Conservation (phyloP, 805 yeast genomes). For the Clavispora fructus region DNA sequence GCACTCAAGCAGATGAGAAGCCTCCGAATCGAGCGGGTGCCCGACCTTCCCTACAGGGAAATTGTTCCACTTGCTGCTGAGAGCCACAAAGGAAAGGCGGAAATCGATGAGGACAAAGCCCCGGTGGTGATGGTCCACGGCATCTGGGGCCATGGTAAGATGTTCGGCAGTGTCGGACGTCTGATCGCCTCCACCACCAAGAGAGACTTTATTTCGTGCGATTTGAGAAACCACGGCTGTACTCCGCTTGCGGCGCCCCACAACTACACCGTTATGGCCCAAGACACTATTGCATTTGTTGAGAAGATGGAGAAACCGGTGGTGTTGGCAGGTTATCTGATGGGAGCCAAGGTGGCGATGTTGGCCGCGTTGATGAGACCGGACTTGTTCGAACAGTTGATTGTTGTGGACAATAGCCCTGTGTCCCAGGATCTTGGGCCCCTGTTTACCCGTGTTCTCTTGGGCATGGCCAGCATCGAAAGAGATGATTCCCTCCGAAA, state of each 20-base stretch:
- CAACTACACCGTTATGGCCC: slow-evolving; percentile 39
- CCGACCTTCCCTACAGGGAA: not conserved
- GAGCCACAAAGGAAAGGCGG: slow-evolving; percentile 3
- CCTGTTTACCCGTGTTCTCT: slow-evolving; percentile 30
- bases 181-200: slow-evolving; percentile 24
- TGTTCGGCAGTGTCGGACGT: slow-evolving; percentile 37
- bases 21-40: not conserved
- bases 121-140: slow-evolving; percentile 52
- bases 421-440: slow-evolving; percentile 28
- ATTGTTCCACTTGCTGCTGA: not conserved
- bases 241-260: slow-evolving; percentile 41
- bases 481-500: slow-evolving; percentile 4
- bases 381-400: slow-evolving; percentile 32
- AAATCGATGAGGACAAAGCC: slow-evolving; percentile 8
- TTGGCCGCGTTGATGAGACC: slow-evolving; percentile 38
- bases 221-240: slow-evolving; percentile 53
- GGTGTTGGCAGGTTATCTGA: slow-evolving; percentile 46
- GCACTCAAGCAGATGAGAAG: not conserved
- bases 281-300: slow-evolving; percentile 37
- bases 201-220: slow-evolving; percentile 38
- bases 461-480: slow-evolving; percentile 37
- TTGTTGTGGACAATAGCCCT: slow-evolving; percentile 50
- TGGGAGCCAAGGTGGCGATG: slow-evolving; percentile 60
- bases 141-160: slow-evolving; percentile 44
- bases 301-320: slow-evolving; percentile 14